phyloP scores from a whole-genome alignment of 1,284 basidiomycete genomes.

The Austroboletus novae-zelandiae region DNA sequence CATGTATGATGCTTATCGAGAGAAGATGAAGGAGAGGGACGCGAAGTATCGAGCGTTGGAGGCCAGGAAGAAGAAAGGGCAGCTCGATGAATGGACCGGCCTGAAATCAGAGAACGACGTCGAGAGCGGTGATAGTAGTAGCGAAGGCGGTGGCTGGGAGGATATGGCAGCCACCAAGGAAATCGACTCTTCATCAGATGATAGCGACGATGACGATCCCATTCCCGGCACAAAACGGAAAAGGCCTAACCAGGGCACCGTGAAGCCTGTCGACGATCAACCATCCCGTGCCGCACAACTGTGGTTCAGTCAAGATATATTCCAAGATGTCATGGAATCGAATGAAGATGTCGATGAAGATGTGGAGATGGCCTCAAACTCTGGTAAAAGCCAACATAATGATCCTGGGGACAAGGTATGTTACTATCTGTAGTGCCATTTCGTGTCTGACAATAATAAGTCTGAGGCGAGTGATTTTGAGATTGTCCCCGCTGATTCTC shows the following conservation, averaged over 20 bases:
- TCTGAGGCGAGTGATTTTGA: slow-evolving; percentile 21
- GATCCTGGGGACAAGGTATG: slow-evolving; percentile 37
- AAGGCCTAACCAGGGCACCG: slow-evolving; percentile 36
- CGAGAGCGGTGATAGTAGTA: slow-evolving; percentile 44
- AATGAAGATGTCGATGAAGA: slow-evolving; percentile 42
- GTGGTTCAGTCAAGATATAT: slow-evolving; percentile 97
- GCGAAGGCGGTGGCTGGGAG: slow-evolving; percentile 76
- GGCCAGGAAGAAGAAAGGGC: slow-evolving; percentile 72
- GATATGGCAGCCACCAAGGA: slow-evolving; percentile 63
- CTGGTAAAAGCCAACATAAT: slow-evolving; percentile 20
- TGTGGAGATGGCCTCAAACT: slow-evolving; percentile 19
- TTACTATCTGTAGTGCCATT: slow-evolving; percentile 6
- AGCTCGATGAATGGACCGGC: slow-evolving; percentile 77
- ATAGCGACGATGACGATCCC: slow-evolving; percentile 47
- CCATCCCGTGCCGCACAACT: slow-evolving; percentile 54
- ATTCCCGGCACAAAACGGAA: slow-evolving; percentile 43
- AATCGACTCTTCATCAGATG: slow-evolving; percentile 57
- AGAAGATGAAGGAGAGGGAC: slow-evolving; percentile 81
- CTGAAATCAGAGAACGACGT: slow-evolving; percentile 55
- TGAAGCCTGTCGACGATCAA: slow-evolving; percentile 42
- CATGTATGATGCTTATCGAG: slow-evolving; percentile 87
- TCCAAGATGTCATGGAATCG: slow-evolving; percentile 61
- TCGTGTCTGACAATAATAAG: slow-evolving; percentile 22
- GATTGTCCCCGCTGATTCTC: slow-evolving; percentile 35
- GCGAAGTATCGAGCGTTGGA: slow-evolving; percentile 90